Percentiles rank a stretch among this genome's conserved stretches.
These are phyloP conservation scores for Crithidia thermophila DNA, from an alignment of 208 protist genomes.

Conservation along the genomic window DNA sequence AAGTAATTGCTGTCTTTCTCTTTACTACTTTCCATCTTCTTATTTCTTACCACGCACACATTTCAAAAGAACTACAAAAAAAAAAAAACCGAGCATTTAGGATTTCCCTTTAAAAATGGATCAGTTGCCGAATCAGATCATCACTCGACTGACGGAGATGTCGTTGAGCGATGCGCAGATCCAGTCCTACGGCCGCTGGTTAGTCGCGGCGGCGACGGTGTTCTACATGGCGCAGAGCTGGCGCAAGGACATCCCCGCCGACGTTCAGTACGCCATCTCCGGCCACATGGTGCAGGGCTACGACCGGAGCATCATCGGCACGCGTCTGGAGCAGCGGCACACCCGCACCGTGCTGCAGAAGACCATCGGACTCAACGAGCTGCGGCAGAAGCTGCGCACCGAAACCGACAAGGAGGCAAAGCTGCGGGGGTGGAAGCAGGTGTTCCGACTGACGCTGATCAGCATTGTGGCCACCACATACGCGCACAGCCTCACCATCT, in stretches of 20 bases:
- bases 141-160: slow-evolving; percentile 22
- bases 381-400: slow-evolving; percentile 53
- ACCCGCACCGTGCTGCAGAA: slow-evolving; percentile 46
- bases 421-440: slow-evolving; percentile 37
- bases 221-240: slow-evolving; percentile 45
- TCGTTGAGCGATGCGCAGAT: slow-evolving; percentile 34
- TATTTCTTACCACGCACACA: too few relatives aligned
- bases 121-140: slow-evolving; percentile 8
- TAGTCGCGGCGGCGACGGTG: slow-evolving; percentile 36
- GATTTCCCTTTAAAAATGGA: slow-evolving; percentile 21
- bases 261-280: slow-evolving; percentile 68
- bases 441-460: slow-evolving; percentile 57
- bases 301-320: slow-evolving; percentile 71
- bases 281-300: slow-evolving; percentile 75
- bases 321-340: slow-evolving; percentile 54
- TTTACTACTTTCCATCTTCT: too few relatives aligned
- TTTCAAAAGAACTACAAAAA: neutral
- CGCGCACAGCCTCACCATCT: slow-evolving; percentile 69
- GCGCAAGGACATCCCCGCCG: slow-evolving; percentile 32
- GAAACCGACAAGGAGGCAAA: slow-evolving; percentile 50
- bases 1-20: too few relatives aligned
- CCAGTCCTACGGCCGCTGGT: slow-evolving; percentile 41
- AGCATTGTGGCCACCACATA: slow-evolving; percentile 62
- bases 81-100: neutral
- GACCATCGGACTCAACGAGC: slow-evolving; percentile 42